Evolutionary conservation across 352 stramenopile genomes (phyloP), one percentile per base, ranked within the genome.

Genomic region (Phytophthora fragariae): DNA sequence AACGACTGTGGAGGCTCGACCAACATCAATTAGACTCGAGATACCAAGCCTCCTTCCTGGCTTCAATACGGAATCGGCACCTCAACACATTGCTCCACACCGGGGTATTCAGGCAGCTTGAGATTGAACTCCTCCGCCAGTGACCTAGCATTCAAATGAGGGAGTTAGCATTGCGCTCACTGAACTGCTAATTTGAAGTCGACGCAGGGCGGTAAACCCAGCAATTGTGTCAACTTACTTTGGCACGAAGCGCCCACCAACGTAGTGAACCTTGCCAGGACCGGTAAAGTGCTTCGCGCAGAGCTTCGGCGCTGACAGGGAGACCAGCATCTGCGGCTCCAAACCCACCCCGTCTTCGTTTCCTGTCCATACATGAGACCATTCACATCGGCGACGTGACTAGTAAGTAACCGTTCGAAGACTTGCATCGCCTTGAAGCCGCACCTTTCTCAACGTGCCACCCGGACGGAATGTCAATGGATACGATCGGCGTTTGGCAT

Each of bases 401-500:
- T 31, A 31, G 5, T 31, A 46, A 55, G 19, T 11, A 55, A 27
- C 11, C 49, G 49, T 27, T 7, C n/a, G 3, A 55, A 55, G 2
- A 31, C 21, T 27, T 14, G 37, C 11, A 65, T n/a, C n/a, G 27
- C 31, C 10, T 5, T 21, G 53, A 53, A 64, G 15, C 17, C 62
- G n/a, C 68, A 92, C 89, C 90, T 63, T 80, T 76, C 70, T 99
- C 94, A 12, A 99, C 98, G 72, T 99, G 89, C 97, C 98, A 99
- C 9, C 98, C 98, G 3, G 96, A 99, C 0, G 98, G 98, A 66
- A 99, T 97, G 79, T 99, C 98, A 4, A 99, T 96, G 21, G 95
- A 99, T 29, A 99, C 85, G 57, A 99, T 95, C 4, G 94, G 91
- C 7, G 85, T 78, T 21, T 75, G 62, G 47, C 80, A 87, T 54